phyloP scores from a whole-genome alignment of 179 eudicot genomes.

The Silene noctiflora region DNA sequence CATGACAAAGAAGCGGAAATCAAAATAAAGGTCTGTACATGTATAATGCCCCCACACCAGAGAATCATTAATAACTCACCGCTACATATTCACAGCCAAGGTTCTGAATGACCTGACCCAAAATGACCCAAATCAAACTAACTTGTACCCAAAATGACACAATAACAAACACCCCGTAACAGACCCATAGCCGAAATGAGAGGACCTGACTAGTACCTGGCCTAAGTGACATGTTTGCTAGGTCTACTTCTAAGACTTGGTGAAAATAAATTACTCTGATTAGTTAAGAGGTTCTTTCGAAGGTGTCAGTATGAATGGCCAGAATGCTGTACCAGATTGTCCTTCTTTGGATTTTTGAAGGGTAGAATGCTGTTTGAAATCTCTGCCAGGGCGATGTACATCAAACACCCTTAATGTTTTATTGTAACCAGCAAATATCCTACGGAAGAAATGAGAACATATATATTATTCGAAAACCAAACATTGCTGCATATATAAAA shows the following conservation, averaged over 20 bases:
- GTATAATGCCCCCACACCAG: neutral
- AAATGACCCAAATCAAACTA: no score
- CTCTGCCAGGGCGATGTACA: constrained; percentile 95
- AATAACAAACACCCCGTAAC: neutral
- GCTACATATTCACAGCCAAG: neutral
- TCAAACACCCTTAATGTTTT: constrained; percentile 78
- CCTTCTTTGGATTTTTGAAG: constrained; percentile 85
- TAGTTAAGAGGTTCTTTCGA: constrained; percentile 7
- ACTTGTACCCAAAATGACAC: no score
- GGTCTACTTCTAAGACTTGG: constrained; percentile 1
- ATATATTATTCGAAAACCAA: neutral
- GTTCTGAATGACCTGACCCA: no score
- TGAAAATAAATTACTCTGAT: neutral
- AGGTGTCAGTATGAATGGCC: constrained; percentile 3
- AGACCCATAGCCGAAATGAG: neutral
- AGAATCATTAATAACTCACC: neutral
- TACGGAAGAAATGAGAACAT: constrained; percentile 25
- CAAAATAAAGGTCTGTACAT: neutral
- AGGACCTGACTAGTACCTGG: no score
- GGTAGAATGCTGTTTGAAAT: constrained; percentile 72
- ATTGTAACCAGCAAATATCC: constrained; percentile 95
- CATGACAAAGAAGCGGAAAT: constrained; percentile 23
- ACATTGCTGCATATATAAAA: neutral
- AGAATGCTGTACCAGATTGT: constrained; percentile 64
- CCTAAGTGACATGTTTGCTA: no score